Percentiles rank a stretch among this genome's conserved stretches.
These are phyloP conservation scores for Leishmania gerbilli DNA, from an alignment of 208 protist genomes.

Conservation along the genomic window DNA sequence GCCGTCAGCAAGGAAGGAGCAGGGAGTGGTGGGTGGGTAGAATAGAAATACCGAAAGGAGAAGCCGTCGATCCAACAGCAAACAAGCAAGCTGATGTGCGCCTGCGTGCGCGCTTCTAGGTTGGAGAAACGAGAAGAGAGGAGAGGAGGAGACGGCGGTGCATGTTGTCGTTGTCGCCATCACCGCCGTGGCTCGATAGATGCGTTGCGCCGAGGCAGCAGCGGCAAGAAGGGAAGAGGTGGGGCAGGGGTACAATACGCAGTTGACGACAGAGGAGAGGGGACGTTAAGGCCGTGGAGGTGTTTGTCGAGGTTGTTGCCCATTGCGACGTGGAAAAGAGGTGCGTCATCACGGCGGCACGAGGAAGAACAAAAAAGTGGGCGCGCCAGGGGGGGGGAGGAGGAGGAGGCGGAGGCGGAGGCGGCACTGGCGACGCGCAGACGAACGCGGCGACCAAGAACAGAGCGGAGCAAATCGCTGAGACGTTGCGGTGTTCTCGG, in stretches of 20 bases:
- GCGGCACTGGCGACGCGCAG: neutral
- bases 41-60: neutral
- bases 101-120: neutral
- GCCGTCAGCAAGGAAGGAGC: no score
- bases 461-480: neutral
- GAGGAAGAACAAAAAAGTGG: neutral
- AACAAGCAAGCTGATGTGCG: neutral
- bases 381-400: neutral
- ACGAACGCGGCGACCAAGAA: neutral
- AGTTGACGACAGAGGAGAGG: neutral
- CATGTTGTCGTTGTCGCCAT: neutral
- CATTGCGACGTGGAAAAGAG: slow-evolving; percentile 2
- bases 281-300: neutral
- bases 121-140: neutral
- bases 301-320: neutral
- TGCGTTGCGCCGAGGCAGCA: neutral
- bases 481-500: neutral
- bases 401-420: neutral
- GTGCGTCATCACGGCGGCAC: neutral
- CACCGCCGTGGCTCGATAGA: neutral
- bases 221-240: neutral
- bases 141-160: neutral
- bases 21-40: no score
- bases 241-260: neutral
- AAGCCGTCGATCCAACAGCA: neutral